phyloP scores from a whole-genome alignment of 2,329 filamentous ascomycete species.

The Colletotrichum tabaci region DNA sequence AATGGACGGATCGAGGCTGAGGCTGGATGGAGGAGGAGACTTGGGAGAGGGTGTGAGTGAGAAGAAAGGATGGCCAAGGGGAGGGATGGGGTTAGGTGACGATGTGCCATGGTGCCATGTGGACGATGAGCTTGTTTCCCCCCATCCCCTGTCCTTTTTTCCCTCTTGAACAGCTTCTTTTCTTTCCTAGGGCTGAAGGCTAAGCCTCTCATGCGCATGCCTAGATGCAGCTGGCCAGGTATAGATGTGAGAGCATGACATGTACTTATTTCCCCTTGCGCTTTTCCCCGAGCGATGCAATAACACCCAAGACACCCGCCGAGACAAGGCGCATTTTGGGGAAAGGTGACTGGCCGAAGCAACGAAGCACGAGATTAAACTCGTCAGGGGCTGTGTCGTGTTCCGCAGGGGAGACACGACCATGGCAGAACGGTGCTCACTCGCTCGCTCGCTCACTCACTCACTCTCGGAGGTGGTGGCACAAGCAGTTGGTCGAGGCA shows the following conservation, averaged over 20 bases:
- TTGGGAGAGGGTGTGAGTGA: background rate
- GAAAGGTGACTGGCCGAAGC: constrained; percentile 3
- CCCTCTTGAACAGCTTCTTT: background rate
- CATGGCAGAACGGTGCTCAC: background rate
- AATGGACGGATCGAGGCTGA: constrained; percentile 19
- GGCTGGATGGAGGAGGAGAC: constrained; percentile 7
- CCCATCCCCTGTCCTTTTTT: background rate
- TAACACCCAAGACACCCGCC: background rate
- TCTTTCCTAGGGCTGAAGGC: constrained; percentile 33
- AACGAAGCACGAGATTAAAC: constrained; percentile 9
- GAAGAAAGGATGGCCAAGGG: background rate
- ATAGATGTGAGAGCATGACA: background rate
- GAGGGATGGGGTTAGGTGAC: background rate
- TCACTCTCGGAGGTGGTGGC: background rate
- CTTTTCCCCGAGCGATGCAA: constrained; percentile 23
- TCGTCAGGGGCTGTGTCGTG: constrained; percentile 8
- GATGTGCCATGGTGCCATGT: background rate
- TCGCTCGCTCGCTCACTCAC: background rate
- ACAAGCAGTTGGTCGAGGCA: constrained; percentile 11
- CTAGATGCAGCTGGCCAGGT: background rate
- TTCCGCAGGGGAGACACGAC: background rate
- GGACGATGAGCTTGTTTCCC: constrained; percentile 29
- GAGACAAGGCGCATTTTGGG: background rate
- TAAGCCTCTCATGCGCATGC: constrained; percentile 1
- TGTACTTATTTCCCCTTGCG: constrained; percentile 21